phyloP scores from a whole-genome alignment of 2,329 filamentous ascomycete genomes.

The Apiospora rasikravindrae region DNA sequence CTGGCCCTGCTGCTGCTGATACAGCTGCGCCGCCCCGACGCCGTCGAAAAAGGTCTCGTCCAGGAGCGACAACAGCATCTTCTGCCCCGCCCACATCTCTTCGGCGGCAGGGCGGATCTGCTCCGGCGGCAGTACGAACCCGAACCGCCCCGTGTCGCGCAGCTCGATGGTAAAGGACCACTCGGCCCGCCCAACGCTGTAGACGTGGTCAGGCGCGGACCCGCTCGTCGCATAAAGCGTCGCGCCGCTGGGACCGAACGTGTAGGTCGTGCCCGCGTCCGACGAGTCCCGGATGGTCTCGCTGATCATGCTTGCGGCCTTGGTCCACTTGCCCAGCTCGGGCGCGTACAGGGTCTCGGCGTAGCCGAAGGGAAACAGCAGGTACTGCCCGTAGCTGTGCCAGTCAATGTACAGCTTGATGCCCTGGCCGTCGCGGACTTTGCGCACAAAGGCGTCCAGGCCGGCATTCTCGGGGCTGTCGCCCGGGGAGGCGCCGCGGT shows the following conservation, averaged over 20 bases:
- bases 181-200: constrained; percentile 31
- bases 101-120: constrained; percentile 32
- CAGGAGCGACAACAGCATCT: constrained; percentile 32
- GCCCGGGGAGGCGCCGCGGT: constrained; percentile 45
- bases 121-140: constrained; percentile 35
- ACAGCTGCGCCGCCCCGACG: constrained; percentile 11
- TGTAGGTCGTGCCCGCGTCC: constrained; percentile 29
- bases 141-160: constrained; percentile 31
- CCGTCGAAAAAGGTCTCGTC: constrained; percentile 16
- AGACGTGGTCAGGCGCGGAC: constrained; percentile 33
- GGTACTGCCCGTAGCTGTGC: constrained; percentile 61
- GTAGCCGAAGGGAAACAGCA: constrained; percentile 62
- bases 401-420: constrained; percentile 64
- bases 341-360: constrained; percentile 50
- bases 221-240: constrained; percentile 34
- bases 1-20: background rate
- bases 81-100: constrained; percentile 43
- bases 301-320: constrained; percentile 41
- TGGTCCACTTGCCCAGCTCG: constrained; percentile 48
- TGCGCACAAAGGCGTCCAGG: constrained; percentile 42
- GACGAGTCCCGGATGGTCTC: constrained; percentile 41
- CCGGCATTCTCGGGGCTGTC: constrained; percentile 54
- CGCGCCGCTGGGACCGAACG: constrained; percentile 34
- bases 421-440: constrained; percentile 43
- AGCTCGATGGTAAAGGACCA: constrained; percentile 37